A percentile compares a stretch with the other conserved stretches of the same genome.
Conservation (phyloP, 768 basidiomycete genomes). For the Termitomyces titanicus region DNA sequence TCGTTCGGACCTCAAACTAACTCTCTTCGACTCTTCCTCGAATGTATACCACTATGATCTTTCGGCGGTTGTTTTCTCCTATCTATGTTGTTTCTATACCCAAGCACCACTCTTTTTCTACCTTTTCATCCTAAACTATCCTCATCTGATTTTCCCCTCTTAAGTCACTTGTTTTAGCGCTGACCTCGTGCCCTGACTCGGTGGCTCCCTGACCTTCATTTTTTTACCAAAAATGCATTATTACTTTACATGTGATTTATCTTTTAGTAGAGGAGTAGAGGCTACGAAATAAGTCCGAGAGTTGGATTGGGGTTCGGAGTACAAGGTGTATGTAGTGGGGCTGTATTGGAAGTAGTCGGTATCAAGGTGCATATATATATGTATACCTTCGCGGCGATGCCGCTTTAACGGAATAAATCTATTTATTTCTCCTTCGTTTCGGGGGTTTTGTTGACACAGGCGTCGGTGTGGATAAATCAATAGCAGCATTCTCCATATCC, state of each 20-base stretch:
- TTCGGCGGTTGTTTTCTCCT: neutral
- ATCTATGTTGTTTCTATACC: neutral
- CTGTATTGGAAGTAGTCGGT: neutral
- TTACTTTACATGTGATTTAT: slow-evolving; percentile 16
- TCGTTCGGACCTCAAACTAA: neutral
- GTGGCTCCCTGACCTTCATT: slow-evolving; percentile 4
- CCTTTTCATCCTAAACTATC: neutral
- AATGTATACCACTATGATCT: neutral
- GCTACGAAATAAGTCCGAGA: neutral
- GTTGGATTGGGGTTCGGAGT: neutral
- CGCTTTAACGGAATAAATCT: neutral
- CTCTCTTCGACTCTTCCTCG: neutral
- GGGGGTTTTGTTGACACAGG: slow-evolving; percentile 3
- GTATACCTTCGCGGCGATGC: neutral
- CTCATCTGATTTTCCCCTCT: neutral
- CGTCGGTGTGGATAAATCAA: neutral
- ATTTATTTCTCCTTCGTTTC: slow-evolving; percentile 20
- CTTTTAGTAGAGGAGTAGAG: slow-evolving; percentile 7
- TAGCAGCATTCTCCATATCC: neutral
- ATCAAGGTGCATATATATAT: neutral
- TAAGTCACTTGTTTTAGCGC: neutral
- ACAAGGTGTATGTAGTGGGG: neutral
- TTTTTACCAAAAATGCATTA: slow-evolving; percentile 11
- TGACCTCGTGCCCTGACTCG: neutral
- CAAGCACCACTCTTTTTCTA: neutral